Conservation (phyloP, 2,329 filamentous ascomycete species). For the Metarhizium humberi region DNA sequence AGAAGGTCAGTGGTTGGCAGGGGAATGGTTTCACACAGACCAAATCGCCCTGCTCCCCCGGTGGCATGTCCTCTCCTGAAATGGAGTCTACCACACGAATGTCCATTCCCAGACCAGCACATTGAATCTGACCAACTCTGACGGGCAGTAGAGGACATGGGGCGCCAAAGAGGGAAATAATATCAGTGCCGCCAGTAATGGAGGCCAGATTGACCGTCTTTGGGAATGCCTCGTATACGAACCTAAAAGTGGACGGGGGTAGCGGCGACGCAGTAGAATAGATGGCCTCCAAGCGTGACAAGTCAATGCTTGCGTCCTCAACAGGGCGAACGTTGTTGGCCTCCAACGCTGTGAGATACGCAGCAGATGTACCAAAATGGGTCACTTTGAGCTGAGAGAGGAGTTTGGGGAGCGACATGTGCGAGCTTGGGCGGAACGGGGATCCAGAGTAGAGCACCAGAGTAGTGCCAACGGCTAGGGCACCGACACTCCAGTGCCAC, state of each 20-base stretch:
- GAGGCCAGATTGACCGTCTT: conserved; percentile 74
- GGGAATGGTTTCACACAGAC: conserved; percentile 83
- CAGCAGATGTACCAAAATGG: conserved; percentile 90
- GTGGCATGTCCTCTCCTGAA: conserved; percentile 44
- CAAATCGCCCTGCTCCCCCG: conserved; percentile 72
- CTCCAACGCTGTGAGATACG: conserved; percentile 86
- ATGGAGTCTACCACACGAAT: conserved; percentile 50
- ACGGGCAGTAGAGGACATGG: conserved; percentile 71
- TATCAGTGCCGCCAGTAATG: conserved; percentile 94
- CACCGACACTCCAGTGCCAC: conserved; percentile 96
- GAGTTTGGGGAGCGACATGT: conserved; percentile 73
- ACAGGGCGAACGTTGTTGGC: conserved; percentile 58
- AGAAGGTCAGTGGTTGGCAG: conserved; percentile 85
- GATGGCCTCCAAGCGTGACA: conserved; percentile 66
- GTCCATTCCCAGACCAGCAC: conserved; percentile 71
- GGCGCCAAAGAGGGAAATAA: conserved; percentile 87
- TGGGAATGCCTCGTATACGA: conserved; percentile 80
- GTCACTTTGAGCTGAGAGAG: conserved; percentile 76
- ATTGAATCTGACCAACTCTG: conserved; percentile 65
- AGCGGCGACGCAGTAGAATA: conserved; percentile 92
- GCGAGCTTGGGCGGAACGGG: conserved; percentile 71
- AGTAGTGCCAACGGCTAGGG: conserved; percentile 72
- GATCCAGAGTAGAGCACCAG: conserved; percentile 88
- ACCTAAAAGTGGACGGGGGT: conserved; percentile 85
- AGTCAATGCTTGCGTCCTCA: conserved; percentile 41